A percentile compares a stretch with the other conserved stretches of the same genome.
These are phyloP conservation scores for Hypoxylon sp. DNA, from an alignment of 2,329 filamentous ascomycete species.

Conservation along the genomic window DNA sequence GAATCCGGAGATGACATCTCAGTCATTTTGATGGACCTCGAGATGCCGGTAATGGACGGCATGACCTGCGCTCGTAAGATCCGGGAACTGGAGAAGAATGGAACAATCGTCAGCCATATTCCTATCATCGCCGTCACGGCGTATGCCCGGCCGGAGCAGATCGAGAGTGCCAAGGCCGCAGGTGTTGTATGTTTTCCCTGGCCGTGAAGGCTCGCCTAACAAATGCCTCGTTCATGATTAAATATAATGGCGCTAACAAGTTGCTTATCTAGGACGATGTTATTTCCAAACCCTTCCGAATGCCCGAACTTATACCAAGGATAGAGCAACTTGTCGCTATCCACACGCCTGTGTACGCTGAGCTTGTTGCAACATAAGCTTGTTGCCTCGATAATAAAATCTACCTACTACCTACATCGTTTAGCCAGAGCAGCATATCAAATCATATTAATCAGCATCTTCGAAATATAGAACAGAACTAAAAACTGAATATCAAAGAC, in stretches of 20 bases:
- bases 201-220: no score
- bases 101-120: constrained; percentile 70
- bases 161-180: constrained; percentile 73
- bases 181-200: constrained; percentile 68
- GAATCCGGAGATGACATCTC: constrained; percentile 63
- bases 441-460: no score
- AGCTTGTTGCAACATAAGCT: constrained; percentile 26
- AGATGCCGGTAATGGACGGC: constrained; percentile 87
- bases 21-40: constrained; percentile 80
- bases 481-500: no score
- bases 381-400: no score
- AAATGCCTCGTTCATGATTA: not conserved
- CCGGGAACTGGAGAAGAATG: constrained; percentile 70
- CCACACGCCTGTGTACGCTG: constrained; percentile 34
- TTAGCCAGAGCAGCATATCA: no score
- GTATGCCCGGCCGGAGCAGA: constrained; percentile 79
- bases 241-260: constrained; percentile 31
- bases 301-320: constrained; percentile 73
- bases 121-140: constrained; percentile 86
- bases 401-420: no score
- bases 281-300: constrained; percentile 82
- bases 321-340: constrained; percentile 63
- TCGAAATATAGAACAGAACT: no score
- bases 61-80: constrained; percentile 76
- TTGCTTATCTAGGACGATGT: constrained; percentile 68